These are phyloP conservation scores for Annulohypoxylon bovei DNA, from an alignment of 495 filamentous ascomycete species.

Conservation along the genomic window DNA sequence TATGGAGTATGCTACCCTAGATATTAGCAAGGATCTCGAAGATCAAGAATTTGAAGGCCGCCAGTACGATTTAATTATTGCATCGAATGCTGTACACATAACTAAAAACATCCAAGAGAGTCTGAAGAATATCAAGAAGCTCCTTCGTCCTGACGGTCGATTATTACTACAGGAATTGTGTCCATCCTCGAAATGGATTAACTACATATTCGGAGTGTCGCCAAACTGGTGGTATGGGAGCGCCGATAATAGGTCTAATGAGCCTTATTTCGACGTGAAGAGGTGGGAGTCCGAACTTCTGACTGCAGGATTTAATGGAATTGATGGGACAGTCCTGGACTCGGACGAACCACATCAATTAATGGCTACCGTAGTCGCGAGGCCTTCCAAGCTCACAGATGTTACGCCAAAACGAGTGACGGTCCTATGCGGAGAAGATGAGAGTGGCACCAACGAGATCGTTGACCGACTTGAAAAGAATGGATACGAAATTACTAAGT, in stretches of 20 bases:
- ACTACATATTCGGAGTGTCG: conserved; percentile 46
- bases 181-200: conserved; percentile 32
- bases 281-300: conserved; percentile 50
- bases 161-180: conserved; percentile 37
- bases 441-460: neutral
- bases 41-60: conserved; percentile 46
- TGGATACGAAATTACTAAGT: conserved; percentile 38
- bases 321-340: conserved; percentile 43
- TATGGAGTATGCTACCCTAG: conserved; percentile 45
- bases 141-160: conserved; percentile 50
- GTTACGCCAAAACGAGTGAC: conserved; percentile 17
- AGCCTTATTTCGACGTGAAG: conserved; percentile 47
- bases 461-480: conserved; percentile 9
- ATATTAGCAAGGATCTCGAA: conserved; percentile 43
- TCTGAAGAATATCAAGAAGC: conserved; percentile 49
- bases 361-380: conserved; percentile 31
- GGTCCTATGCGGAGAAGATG: conserved; percentile 9
- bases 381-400: neutral
- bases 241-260: conserved; percentile 41
- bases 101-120: conserved; percentile 49
- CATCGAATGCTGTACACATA: conserved; percentile 52
- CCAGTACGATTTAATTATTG: conserved; percentile 43
- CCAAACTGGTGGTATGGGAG: conserved; percentile 56
- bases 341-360: conserved; percentile 47
- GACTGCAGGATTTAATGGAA: conserved; percentile 43